Base-by-base conservation (phyloP, 2,329 filamentous ascomycete species). In the Daldinia sp. region DNA sequence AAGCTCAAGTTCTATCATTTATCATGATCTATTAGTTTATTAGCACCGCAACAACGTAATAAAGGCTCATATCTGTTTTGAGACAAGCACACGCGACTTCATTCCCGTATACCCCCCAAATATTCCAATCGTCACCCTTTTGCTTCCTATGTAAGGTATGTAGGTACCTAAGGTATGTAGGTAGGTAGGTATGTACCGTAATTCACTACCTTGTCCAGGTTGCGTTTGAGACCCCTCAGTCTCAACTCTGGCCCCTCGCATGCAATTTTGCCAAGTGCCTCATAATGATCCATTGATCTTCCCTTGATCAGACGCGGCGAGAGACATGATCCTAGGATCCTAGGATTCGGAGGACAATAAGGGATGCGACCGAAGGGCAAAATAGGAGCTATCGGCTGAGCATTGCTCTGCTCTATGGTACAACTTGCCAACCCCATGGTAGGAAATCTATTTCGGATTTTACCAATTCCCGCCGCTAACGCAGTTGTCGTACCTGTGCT, bases 401-500 rank as follows among this genome's bases (percentile, higher is more conserved):
- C 7, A 33, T 18, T 51, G 51, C 26, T 60, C 42, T 30, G 50
- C n/a, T 57, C 42, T 60, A 39, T 56, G 26, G 48, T 6, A 54
- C 44, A 18, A 46, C n/a, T 48, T 41, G n/a, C 33, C 58, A 44
- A 58, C 30, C 18, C 2, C 10, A 33, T 4, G 23, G 13, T 2
- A 30, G 26, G 37, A 42, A 18, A 57, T 26, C n/a, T 30, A 23
- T 63, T 54, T 68, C 26, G 56, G 50, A 41, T 70, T 67, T 48
- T 54, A 56, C 26, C 60, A 33, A 55, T 55, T 42, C 28, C 55
- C 53, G 42, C 59, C 64, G 64, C 65, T 71, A 68, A 74, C 70
- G 67, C 67, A 60, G 70, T 70, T 64, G 69, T 68, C 56, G 60
- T 69, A 66, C 59, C 48, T 60, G 60, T 69, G 61, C 58, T 50